A percentile compares a stretch with the other conserved stretches of the same genome.
These are phyloP conservation scores for Solanum etuberosum DNA, from an alignment of 257 asterid species.

Conservation along the genomic window DNA sequence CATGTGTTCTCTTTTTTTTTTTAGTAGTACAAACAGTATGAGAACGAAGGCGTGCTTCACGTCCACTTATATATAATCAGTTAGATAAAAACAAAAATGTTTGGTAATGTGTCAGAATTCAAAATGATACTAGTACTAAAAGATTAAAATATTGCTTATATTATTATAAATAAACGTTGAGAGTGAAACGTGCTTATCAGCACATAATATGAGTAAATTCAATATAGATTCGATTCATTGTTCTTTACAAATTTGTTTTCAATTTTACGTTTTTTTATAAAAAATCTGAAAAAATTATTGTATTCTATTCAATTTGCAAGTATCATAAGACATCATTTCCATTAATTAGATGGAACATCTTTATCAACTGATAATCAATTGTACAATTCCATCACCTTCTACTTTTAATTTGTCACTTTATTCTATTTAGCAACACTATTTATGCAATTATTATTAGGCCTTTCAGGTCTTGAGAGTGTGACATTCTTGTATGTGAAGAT, in stretches of 20 bases:
- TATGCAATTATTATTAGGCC: not conserved
- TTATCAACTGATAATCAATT: not conserved
- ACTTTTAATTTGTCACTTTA: not conserved
- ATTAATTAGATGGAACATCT: not conserved
- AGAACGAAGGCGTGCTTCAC: not conserved
- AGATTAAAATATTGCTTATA: not conserved
- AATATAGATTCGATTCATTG: not conserved
- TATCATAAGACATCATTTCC: too few species aligned
- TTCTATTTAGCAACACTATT: not conserved
- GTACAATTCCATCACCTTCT: not conserved
- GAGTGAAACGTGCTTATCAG: not conserved
- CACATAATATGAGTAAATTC: not conserved
- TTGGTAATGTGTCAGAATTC: not conserved
- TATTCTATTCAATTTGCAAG: too few species aligned
- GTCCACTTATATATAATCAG: not conserved
- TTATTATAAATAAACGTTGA: not conserved
- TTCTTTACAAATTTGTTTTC: not conserved
- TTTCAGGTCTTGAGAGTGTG: not conserved
- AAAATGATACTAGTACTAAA: not conserved
- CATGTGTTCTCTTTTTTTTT: too few species aligned
- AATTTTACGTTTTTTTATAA: not conserved
- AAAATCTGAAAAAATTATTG: accelerated
- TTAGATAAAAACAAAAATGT: not conserved
- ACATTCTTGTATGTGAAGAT: not conserved
- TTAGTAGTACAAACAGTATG: not conserved